Evolutionary conservation across 1,284 basidiomycete genomes (phyloP), one percentile per base, ranked within the genome.

Genomic region (Leucoagaricus sp.): DNA sequence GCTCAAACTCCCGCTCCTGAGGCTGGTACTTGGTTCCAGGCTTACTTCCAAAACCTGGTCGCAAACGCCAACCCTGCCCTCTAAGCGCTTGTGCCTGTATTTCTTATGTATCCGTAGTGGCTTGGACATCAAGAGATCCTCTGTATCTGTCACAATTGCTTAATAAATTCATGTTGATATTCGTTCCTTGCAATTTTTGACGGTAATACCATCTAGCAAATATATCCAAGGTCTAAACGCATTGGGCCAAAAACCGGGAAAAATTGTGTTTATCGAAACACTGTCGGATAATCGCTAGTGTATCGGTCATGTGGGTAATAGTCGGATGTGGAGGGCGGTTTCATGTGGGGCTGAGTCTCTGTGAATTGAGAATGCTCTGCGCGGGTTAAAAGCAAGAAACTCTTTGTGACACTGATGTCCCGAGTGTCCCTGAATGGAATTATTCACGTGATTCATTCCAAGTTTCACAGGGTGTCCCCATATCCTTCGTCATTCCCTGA

Each of bases 11-110:
- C 81, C 58, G 81, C 84, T 25, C 84, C 84, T 28, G 81, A 86
- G 68, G 84, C 83, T 53, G 83, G 83, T 40, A 77, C 77, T 44
- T 87, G 83, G 82, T 86, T 85, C 83, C 81, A 84, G 64, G 66
- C 74, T 21, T 86, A 81, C 75, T 86, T 86, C 69, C 69, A 75
- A 67, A 75, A 72, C n/a, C 69, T 85, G 53, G 81, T 86, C 51
- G 69, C 67, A 56, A 74, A 75, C 55, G 83, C 84, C 55, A 83
- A 76, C 73, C 83, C 83, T 5, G 55, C 83, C 40, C 71, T 85
- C 42, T 83, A 76, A 74, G 57, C 29, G 33, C 25, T 17, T 48
- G 51, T 48, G 40, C 40, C 34, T 28, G 12, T 46, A 47, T 28
- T 31, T 41, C 49, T 40, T 41, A 19, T 50, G 38, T 50, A 50